Conservation (phyloP, 495 filamentous ascomycete species). For the Daldinia childiae region DNA sequence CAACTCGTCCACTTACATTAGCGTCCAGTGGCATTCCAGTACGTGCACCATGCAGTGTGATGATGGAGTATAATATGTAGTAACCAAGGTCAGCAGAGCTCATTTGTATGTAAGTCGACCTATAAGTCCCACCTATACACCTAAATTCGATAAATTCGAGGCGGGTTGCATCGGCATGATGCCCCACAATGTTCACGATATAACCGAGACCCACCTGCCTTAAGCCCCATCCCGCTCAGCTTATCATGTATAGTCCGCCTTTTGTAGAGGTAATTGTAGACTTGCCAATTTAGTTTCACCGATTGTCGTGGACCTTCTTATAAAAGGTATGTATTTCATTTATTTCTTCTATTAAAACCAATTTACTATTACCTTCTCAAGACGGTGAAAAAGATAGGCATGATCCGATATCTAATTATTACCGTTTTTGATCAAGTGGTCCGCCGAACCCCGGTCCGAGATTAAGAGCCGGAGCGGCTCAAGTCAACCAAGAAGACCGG, state of each 20-base stretch:
- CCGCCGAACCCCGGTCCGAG: constrained; percentile 19
- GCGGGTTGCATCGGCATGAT: constrained; percentile 40
- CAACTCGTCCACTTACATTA: constrained; percentile 2
- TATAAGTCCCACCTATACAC: neutral
- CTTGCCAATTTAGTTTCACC: constrained; percentile 2
- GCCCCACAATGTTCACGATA: neutral
- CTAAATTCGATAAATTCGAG: constrained; percentile 14
- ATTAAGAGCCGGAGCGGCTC: constrained; percentile 23
- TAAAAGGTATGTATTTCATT: constrained; percentile 20
- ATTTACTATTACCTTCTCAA: neutral
- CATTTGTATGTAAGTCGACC: neutral
- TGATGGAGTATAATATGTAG: constrained; percentile 10
- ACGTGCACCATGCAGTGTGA: constrained; percentile 12
- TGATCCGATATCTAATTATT: neutral
- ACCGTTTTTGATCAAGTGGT: constrained; percentile 11
- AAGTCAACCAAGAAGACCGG: constrained; percentile 15
- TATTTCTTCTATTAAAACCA: neutral
- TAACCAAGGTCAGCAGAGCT: constrained; percentile 26
- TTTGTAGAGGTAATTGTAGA: constrained; percentile 7
- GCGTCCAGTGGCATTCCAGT: constrained; percentile 18
- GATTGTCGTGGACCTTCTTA: neutral
- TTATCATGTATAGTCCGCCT: constrained; percentile 22
- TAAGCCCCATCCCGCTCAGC: constrained; percentile 23
- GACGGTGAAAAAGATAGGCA: neutral
- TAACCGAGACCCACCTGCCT: constrained; percentile 21